Percentiles rank a stretch among this genome's conserved stretches.
These are phyloP conservation scores for Chalciporus sp. DNA, from an alignment of 1,284 basidiomycete genomes.

Conservation along the genomic window DNA sequence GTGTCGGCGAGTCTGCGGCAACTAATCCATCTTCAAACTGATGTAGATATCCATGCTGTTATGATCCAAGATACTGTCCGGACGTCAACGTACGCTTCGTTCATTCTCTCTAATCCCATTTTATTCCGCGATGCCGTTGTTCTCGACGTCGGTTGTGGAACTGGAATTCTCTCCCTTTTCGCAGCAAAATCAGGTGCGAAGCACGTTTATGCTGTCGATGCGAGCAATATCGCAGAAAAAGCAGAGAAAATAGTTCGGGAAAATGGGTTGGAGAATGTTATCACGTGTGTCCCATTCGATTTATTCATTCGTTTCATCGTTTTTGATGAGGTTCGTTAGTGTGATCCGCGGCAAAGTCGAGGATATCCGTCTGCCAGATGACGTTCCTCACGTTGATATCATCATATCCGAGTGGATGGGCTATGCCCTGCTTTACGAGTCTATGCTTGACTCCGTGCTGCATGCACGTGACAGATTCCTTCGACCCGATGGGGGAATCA, in stretches of 20 bases:
- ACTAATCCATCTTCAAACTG: background rate
- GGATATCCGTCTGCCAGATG: slow-evolving; percentile 73
- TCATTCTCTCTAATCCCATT: slow-evolving; percentile 84
- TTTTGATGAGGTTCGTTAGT: slow-evolving; percentile 35
- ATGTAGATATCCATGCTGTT: slow-evolving; percentile 72
- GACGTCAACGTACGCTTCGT: slow-evolving; percentile 91
- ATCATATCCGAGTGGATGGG: slow-evolving; percentile 99
- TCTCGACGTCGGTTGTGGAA: slow-evolving; percentile 95
- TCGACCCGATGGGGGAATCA: slow-evolving; percentile 68
- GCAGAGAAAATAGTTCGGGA: slow-evolving; percentile 80
- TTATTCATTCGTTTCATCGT: background rate
- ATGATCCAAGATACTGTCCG: slow-evolving; percentile 91
- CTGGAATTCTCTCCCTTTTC: slow-evolving; percentile 91
- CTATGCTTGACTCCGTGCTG: slow-evolving; percentile 96
- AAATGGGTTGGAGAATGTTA: slow-evolving; percentile 77
- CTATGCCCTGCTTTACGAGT: slow-evolving; percentile 91
- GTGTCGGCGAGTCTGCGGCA: background rate
- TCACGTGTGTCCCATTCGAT: slow-evolving; percentile 56
- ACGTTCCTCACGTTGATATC: slow-evolving; percentile 81
- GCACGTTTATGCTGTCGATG: slow-evolving; percentile 93
- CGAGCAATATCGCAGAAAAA: slow-evolving; percentile 83
- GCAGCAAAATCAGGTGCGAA: slow-evolving; percentile 92
- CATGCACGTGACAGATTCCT: slow-evolving; percentile 87
- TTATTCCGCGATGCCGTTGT: slow-evolving; percentile 88
- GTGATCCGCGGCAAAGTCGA: slow-evolving; percentile 91